phyloP scores from a whole-genome alignment of 768 basidiomycete genomes.

The Macrolepiota albuminosa region DNA sequence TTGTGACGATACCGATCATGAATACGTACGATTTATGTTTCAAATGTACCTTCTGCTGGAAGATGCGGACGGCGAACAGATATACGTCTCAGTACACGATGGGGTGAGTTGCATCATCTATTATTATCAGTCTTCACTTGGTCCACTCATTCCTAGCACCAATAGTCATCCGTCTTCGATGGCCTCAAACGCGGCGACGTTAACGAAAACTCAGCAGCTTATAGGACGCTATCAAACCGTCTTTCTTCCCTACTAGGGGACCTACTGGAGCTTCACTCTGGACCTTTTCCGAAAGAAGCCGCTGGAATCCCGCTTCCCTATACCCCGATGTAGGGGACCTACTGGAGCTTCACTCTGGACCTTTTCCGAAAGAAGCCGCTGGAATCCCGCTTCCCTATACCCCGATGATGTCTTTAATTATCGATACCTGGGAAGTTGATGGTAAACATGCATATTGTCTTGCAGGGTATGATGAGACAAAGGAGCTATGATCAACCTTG shows the following conservation, averaged over 20 bases:
- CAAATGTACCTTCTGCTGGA: slow-evolving; percentile 46
- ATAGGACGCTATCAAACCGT: slow-evolving; percentile 31
- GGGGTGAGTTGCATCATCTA: slow-evolving; percentile 25
- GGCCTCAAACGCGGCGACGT: slow-evolving; percentile 42
- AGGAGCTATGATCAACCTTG: neutral
- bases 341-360: slow-evolving; percentile 30
- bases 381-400: slow-evolving; percentile 3
- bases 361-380: slow-evolving; percentile 2
- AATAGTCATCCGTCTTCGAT: slow-evolving; percentile 39
- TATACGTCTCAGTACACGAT: slow-evolving; percentile 46
- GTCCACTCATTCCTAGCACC: neutral
- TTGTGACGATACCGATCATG: slow-evolving; percentile 51
- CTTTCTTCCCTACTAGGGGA: slow-evolving; percentile 45
- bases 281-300: slow-evolving; percentile 4
- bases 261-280: slow-evolving; percentile 35
- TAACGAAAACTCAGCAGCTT: slow-evolving; percentile 31
- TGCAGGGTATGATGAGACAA: slow-evolving; percentile 13
- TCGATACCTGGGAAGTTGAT: slow-evolving; percentile 26
- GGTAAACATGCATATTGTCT: slow-evolving; percentile 23
- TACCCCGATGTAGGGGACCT: slow-evolving; percentile 37
- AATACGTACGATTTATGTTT: slow-evolving; percentile 44
- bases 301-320: neutral
- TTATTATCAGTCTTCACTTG: neutral
- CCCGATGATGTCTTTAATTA: slow-evolving; percentile 10
- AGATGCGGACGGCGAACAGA: slow-evolving; percentile 38